Evolutionary conservation across 345 rosid species (phyloP).

Genomic region (Citrus hindsii): DNA sequence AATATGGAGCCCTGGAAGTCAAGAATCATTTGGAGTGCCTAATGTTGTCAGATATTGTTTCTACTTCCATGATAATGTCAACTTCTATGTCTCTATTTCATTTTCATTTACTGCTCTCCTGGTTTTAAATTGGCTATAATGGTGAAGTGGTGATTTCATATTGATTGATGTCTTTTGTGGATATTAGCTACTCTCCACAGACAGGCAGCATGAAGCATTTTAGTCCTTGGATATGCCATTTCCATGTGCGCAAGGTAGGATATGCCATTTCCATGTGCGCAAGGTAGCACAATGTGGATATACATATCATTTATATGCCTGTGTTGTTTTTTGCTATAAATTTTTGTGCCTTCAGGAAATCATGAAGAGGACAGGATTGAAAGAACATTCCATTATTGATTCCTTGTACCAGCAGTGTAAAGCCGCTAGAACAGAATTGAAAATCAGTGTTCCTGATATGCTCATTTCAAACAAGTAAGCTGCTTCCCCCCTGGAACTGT

Average conservation of each 20-base stretch:
- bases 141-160: slow-evolving; percentile 6
- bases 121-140: not conserved
- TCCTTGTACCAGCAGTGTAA: slow-evolving; percentile 45
- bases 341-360: slow-evolving; percentile 46
- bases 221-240: slow-evolving; percentile 90
- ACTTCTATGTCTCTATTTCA: slow-evolving; percentile 16
- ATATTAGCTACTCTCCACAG: slow-evolving; percentile 55
- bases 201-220: slow-evolving; percentile 20
- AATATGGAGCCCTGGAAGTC: slow-evolving; percentile 73
- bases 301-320: not conserved
- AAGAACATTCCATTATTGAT: slow-evolving; percentile 37
- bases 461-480: slow-evolving; percentile 61
- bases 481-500: slow-evolving; percentile 9
- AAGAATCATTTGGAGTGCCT: slow-evolving; percentile 75
- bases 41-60: slow-evolving; percentile 66
- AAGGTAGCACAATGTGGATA: slow-evolving; percentile 45
- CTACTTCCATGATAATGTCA: slow-evolving; percentile 69
- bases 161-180: slow-evolving; percentile 25
- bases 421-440: slow-evolving; percentile 27
- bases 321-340: slow-evolving; percentile 9
- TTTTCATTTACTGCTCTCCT: not conserved
- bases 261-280: slow-evolving; percentile 73
- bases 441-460: slow-evolving; percentile 33
- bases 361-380: slow-evolving; percentile 50
- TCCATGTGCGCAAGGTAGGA: slow-evolving; percentile 82